Percentiles rank a stretch among this genome's conserved stretches.
Conservation (phyloP, 345 rosid genomes). For the Geranium rotundifolium region DNA sequence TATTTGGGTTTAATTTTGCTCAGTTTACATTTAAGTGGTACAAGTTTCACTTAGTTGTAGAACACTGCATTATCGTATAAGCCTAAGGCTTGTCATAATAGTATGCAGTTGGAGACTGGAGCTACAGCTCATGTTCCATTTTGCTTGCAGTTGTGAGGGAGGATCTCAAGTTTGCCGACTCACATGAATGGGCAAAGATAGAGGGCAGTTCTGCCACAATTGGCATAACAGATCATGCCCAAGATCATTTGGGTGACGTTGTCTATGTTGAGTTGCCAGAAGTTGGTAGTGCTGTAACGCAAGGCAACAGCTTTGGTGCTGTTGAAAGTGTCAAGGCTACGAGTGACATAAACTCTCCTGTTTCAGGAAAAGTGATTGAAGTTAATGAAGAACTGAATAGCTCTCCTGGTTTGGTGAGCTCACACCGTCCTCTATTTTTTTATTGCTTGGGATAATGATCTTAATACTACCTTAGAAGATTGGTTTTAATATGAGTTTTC, state of each 20-base stretch:
- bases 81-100: neutral
- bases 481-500: neutral
- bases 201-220: constrained; percentile 62
- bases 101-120: neutral
- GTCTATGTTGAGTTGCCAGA: constrained; percentile 91
- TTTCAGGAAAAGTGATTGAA: constrained; percentile 74
- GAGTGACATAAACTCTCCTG: constrained; percentile 84
- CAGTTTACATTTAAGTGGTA: neutral
- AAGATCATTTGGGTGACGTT: constrained; percentile 94
- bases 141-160: constrained; percentile 54
- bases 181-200: constrained; percentile 92
- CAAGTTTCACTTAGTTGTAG: neutral
- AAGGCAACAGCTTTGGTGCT: constrained; percentile 81
- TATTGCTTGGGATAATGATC: neutral
- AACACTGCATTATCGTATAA: neutral
- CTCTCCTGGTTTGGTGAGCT: constrained; percentile 77
- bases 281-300: constrained; percentile 46
- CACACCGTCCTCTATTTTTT: constrained; percentile 7
- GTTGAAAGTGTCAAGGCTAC: constrained; percentile 99
- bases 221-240: constrained; percentile 97
- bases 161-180: constrained; percentile 60
- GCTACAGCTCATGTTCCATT: neutral
- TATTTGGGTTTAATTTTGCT: neutral
- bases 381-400: constrained; percentile 50
- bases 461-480: neutral